Evolutionary conservation across 163 green algal species (phyloP).

Genomic region (Chloromonas sp.): DNA sequence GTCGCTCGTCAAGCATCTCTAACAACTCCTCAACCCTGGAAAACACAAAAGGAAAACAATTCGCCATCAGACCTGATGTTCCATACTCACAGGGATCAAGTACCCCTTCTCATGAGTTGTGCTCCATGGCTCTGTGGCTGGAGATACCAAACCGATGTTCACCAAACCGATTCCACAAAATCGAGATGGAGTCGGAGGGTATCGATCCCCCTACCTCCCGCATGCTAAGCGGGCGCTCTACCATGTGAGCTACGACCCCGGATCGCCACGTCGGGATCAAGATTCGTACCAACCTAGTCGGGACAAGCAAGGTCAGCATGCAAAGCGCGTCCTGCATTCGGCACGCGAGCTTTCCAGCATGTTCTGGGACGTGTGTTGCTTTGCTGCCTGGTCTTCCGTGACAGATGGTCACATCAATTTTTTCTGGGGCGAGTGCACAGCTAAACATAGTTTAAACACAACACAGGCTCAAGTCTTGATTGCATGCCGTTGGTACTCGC

Average conservation of each 20-base stretch:
- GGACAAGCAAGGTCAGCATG: too few relatives aligned
- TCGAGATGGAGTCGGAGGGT: background rate
- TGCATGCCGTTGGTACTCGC: background rate
- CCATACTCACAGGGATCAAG: background rate
- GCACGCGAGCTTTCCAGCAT: too few relatives aligned
- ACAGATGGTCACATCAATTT: too few relatives aligned
- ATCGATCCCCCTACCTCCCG: slow-evolving; percentile 34
- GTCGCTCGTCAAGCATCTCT: slow-evolving; percentile 33
- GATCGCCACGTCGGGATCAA: too few relatives aligned
- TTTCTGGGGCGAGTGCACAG: too few relatives aligned
- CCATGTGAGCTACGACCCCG: slow-evolving; percentile 36
- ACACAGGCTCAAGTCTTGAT: background rate
- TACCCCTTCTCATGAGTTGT: background rate
- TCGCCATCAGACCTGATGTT: background rate
- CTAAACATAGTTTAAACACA: too few relatives aligned
- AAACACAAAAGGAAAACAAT: background rate
- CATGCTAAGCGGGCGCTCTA: slow-evolving; percentile 45
- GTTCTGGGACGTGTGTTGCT: too few relatives aligned
- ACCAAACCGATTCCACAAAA: too few relatives aligned
- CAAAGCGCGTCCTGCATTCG: too few relatives aligned
- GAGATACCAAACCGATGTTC: background rate
- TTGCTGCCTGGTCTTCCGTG: too few relatives aligned
- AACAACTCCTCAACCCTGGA: slow-evolving; percentile 44
- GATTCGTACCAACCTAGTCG: too few relatives aligned
- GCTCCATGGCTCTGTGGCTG: background rate